Base-by-base conservation (phyloP, 2,329 filamentous ascomycete genomes). In the Botrytis sinoallii region DNA sequence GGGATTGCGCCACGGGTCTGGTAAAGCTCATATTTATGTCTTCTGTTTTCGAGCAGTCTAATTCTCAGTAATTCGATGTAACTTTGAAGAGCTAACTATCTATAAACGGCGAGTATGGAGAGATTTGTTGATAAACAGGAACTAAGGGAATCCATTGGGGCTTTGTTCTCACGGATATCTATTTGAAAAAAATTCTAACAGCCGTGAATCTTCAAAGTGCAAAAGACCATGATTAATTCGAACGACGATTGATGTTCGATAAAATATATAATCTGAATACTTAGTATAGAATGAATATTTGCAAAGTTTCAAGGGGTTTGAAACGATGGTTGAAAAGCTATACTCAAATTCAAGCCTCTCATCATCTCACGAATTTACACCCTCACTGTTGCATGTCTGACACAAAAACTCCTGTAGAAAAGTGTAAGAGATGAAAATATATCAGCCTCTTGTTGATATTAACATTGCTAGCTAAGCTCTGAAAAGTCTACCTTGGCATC, bases 1-100 rank as follows among this genome's bases (percentile, higher is more conserved):
- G 20, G 22, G 35, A 25, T 40, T 40, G 4, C 5, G 14, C 14
- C 6, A 16, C 22, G 3, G 1, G 60, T n/a, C 12, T 38, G 35
- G 12, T 9, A 63, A 9, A n/a, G 22, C 12, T 9, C 60, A 63
- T 18, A 3, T 42, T 42, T 63, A 25, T 42, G 6, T n/a, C 12
- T 42, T 63, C 20, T 10, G 1, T 14, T 42, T n/a, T 40, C 3
- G 14, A 16, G 35, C 14, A 40, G 22, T 6, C 1, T 32, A 57
- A 1, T 32, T 3, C 2, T 9, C 22, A 1, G 7, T n/a, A 2
- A 2, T 4, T 16, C 9, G 22, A 25, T 42, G 22, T n/a, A n/a
- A 18, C 2, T n/a, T n/a, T 42, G 35, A n/a, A 0, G 35, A 0
- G 1, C 14, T 4, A 5, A 42, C 3, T 16, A 2, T 25, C 7